Evolutionary conservation across 2,329 filamentous ascomycete species (phyloP).

Genomic region (Diplocarpon rosae): DNA sequence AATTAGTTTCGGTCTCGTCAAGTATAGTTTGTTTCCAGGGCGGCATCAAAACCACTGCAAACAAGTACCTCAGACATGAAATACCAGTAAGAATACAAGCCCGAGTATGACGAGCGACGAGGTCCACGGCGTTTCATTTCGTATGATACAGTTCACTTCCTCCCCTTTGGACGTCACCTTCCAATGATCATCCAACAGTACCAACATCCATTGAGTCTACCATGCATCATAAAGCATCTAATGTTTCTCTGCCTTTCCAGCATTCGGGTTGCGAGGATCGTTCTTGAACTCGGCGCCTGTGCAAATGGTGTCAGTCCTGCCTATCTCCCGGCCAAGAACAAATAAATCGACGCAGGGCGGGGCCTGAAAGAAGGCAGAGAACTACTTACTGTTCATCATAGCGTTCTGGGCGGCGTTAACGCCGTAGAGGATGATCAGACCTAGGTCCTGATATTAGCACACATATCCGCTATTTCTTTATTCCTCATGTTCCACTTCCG

Average conservation of each 20-base stretch:
- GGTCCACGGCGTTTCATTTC: not conserved
- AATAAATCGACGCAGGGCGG: not conserved
- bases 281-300: conserved; percentile 92
- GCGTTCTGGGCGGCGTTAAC: conserved; percentile 73
- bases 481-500: not conserved
- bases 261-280: conserved; percentile 76
- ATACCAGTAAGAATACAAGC: no score
- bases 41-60: no score
- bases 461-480: conserved; percentile 1
- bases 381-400: conserved; percentile 66
- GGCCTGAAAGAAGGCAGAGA: not conserved
- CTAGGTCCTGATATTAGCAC: conserved; percentile 34
- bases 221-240: conserved; percentile 12
- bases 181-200: not conserved
- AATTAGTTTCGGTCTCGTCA: no score
- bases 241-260: conserved; percentile 28
- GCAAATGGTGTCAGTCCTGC: conserved; percentile 9
- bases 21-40: no score
- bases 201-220: conserved; percentile 38
- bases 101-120: no score
- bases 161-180: no score
- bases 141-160: not conserved
- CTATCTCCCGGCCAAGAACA: not conserved
- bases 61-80: no score
- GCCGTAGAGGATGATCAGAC: conserved; percentile 79